phyloP scores from a whole-genome alignment of 371 early-diverging fungal species.

The Lichtheimia ornata region DNA sequence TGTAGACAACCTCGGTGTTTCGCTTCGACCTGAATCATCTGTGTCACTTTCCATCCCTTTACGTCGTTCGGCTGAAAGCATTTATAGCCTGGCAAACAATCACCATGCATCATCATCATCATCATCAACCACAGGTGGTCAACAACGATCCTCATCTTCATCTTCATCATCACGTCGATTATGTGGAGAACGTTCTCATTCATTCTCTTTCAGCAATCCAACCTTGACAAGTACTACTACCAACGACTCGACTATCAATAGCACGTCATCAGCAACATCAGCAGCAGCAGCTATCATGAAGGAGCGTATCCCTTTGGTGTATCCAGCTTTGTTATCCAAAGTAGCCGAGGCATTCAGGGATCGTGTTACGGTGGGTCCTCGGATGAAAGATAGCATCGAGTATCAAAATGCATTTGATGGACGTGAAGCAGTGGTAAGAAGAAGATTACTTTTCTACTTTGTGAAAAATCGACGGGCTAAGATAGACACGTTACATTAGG shows the following conservation, averaged over 20 bases:
- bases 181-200: constrained; percentile 16
- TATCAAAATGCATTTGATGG: constrained; percentile 83
- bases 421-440: constrained; percentile 74
- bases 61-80: constrained; percentile 21
- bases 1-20: constrained; percentile 4
- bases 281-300: background rate
- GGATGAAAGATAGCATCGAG: constrained; percentile 76
- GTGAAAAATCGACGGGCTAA: background rate
- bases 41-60: constrained; percentile 18
- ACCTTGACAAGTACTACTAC: background rate
- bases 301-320: constrained; percentile 20
- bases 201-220: constrained; percentile 17
- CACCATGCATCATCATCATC: background rate
- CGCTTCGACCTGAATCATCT: constrained; percentile 18
- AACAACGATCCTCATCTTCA: too few relatives aligned
- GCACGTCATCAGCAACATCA: constrained; percentile 3
- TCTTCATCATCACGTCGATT: constrained; percentile 3
- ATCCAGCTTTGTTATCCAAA: constrained; percentile 79
- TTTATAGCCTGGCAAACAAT: constrained; percentile 11
- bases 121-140: too few relatives aligned
- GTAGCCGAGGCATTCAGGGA: constrained; percentile 74
- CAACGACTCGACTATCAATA: background rate
- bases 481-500: constrained; percentile 38
- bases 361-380: constrained; percentile 45
- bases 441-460: constrained; percentile 8